Evolutionary conservation across 192 early-diverging fungal genomes (phyloP).

Genomic region (Umbelopsis isabellina): DNA sequence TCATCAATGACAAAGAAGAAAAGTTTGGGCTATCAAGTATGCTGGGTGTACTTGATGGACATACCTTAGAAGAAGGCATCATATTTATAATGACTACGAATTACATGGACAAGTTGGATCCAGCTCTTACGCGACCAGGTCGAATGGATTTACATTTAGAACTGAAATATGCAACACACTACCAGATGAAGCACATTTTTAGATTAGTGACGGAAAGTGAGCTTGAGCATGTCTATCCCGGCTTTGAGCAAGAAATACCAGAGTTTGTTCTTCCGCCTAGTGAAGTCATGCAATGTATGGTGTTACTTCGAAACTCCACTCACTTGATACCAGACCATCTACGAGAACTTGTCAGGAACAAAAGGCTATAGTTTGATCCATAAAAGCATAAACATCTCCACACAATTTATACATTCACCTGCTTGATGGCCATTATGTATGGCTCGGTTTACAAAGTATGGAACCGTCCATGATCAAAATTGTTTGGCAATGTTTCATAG

Average conservation of each 20-base stretch:
- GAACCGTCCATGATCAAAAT: not conserved
- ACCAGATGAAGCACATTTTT: constrained; percentile 62
- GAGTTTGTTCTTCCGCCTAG: constrained; percentile 63
- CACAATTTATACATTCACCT: not conserved
- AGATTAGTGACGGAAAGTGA: constrained; percentile 42
- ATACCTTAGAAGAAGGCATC: constrained; percentile 56
- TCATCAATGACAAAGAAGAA: not conserved
- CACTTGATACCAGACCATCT: constrained; percentile 32
- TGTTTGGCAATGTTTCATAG: constrained; percentile 14
- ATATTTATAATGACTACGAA: constrained; percentile 73
- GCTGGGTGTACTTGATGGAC: constrained; percentile 62
- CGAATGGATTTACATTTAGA: constrained; percentile 67
- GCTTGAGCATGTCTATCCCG: constrained; percentile 30
- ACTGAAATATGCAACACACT: constrained; percentile 61
- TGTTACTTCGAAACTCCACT: constrained; percentile 49
- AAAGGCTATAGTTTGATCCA: not conserved
- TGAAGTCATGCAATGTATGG: constrained; percentile 63
- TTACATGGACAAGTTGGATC: constrained; percentile 62
- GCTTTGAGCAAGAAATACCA: constrained; percentile 44
- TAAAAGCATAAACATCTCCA: not conserved
- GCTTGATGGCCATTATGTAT: not conserved
- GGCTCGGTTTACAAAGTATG: not conserved
- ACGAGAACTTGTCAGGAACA: constrained; percentile 22
- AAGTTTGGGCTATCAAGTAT: constrained; percentile 52
- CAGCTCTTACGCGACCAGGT: constrained; percentile 63